Evolutionary conservation across 495 filamentous ascomycete species (phyloP), one percentile per base, ranked within the genome.

Genomic region (Hypoxylon lienhwacheense): DNA sequence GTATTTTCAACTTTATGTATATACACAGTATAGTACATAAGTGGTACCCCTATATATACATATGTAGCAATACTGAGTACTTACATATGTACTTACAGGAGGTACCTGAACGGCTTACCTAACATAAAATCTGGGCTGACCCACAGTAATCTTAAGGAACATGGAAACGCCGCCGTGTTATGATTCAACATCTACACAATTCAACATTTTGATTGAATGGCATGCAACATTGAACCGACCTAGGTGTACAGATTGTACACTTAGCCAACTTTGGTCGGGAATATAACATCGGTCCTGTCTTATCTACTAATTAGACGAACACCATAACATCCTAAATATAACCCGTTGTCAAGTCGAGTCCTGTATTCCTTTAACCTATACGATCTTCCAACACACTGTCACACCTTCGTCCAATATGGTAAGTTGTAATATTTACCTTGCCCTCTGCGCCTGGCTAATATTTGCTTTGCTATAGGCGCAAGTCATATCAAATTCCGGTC

Each of bases 401-500:
- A 21, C 35, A 26, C 12, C 10, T 29, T 19, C 53, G 37, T 40
- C 15, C 48, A 60, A 47, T 15, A 67, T 67, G 65, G 65, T 67
- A 65, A 25, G 53, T 35, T 19, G 22, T 5, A 20, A 11, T 32
- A 33, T 22, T 4, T 28, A 15, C 37, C 12, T 47, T n/a, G 29
- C 22, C 17, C 15, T 34, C 25, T 24, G 6, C 24, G 16, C 20
- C 24, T 57, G 49, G 45, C 64, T 65, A 52, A 65, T 51, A 31
- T 47, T 31, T 19, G 12, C 25, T 47, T 45, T 53, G 11, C 32
- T 16, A 14, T 29, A 69, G 62, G 86, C 89, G 55, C 89, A 95
- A 80, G 83, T 90, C 58, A 91, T 91, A 67, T 84, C 89, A 31
- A 92, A 91, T 72, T 89, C 89, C 53, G 87, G 89, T 67, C 93